Percentiles rank a stretch among this genome's conserved stretches.
These are phyloP conservation scores for Iberis pinnata DNA, from an alignment of 345 rosid species.

Conservation along the genomic window DNA sequence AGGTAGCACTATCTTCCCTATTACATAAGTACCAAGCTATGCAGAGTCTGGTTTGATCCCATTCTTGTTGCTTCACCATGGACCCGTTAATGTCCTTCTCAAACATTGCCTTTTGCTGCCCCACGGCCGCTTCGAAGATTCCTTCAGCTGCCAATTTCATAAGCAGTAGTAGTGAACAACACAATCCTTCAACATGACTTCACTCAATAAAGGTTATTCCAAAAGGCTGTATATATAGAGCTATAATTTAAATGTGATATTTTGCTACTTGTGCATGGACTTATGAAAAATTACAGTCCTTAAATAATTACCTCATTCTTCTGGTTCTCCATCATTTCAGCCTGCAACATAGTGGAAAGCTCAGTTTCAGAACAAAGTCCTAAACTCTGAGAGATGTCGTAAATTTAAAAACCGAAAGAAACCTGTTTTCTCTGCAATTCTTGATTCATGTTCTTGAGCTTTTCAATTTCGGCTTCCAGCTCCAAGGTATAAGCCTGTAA, in stretches of 20 bases:
- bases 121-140: neutral
- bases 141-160: neutral
- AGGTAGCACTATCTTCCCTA: neutral
- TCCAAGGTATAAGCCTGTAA: neutral
- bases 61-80: neutral
- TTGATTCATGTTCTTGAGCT: neutral
- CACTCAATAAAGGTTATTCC: neutral
- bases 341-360: neutral
- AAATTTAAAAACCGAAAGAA: no score
- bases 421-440: neutral
- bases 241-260: no score
- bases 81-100: neutral
- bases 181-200: neutral
- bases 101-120: neutral
- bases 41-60: neutral
- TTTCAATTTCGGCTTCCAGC: neutral
- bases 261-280: no score
- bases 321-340: neutral
- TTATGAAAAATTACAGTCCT: no score
- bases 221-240: neutral
- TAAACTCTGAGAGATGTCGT: no score
- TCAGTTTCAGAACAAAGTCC: neutral
- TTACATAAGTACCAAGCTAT: neutral
- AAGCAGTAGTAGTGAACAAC: neutral
- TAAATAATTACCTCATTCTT: neutral